Evolutionary conservation across 257 asterid genomes (phyloP).

Genomic region (Paraleonurus japonicus): DNA sequence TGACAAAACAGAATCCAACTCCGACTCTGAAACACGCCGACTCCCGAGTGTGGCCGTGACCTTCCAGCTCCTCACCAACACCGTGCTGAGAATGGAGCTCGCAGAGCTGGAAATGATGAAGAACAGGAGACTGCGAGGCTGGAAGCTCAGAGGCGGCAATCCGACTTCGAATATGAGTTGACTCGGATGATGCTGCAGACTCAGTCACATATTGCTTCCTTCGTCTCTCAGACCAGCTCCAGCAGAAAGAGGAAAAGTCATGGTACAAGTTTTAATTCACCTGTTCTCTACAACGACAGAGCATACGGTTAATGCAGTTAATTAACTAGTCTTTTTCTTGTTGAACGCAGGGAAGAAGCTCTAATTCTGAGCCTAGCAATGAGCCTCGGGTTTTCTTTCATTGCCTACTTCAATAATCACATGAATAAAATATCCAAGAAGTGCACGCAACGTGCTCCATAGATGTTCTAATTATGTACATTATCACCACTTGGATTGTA

Average conservation of each 20-base stretch:
- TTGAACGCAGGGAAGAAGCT: constrained; percentile 25
- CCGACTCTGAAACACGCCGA: no score
- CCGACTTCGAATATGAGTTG: constrained; percentile 30
- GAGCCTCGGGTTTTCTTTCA: neutral
- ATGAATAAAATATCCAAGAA: neutral
- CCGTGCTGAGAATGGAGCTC: constrained; percentile 31
- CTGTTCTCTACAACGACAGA: neutral
- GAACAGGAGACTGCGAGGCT: constrained; percentile 33
- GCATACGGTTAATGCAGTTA: neutral
- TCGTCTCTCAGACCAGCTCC: constrained; percentile 20
- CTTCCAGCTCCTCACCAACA: constrained; percentile 31
- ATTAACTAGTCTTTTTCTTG: neutral
- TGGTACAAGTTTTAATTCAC: neutral
- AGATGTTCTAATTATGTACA: constrained; percentile 14
- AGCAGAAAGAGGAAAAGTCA: constrained; percentile 33
- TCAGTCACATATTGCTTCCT: constrained; percentile 37
- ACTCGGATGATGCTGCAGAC: constrained; percentile 47
- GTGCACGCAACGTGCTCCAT: neutral
- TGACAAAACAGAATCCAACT: constrained; percentile 20
- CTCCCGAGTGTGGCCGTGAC: neutral
- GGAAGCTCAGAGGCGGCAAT: constrained; percentile 30
- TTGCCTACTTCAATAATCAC: neutral
- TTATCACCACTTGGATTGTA: constrained; percentile 9
- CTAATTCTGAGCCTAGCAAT: constrained; percentile 17
- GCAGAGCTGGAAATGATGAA: constrained; percentile 38